These are phyloP conservation scores for Pythium scleroteichum DNA, from an alignment of 352 stramenopile genomes.

Conservation along the genomic window DNA sequence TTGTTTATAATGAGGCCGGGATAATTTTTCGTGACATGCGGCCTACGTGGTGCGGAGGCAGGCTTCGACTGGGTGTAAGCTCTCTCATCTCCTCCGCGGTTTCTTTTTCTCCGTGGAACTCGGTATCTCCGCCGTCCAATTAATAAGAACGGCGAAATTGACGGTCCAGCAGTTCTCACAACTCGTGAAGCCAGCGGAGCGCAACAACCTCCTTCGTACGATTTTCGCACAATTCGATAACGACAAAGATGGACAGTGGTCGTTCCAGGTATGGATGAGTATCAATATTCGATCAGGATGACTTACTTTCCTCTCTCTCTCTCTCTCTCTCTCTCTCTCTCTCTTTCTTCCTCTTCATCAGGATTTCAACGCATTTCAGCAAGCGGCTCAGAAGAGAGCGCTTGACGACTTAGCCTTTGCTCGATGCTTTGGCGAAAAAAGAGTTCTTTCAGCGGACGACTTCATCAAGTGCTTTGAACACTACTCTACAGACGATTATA, in stretches of 20 bases:
- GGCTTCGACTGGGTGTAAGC: constrained; percentile 17
- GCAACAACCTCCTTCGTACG: constrained; percentile 35
- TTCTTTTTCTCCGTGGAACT: constrained; percentile 42
- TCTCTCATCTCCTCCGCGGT: constrained; percentile 31
- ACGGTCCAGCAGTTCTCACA: constrained; percentile 22
- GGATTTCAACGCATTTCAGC: constrained; percentile 68
- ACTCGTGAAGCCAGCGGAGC: constrained; percentile 47
- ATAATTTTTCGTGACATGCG: too few species aligned
- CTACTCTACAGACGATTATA: constrained; percentile 39
- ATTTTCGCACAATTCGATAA: constrained; percentile 51
- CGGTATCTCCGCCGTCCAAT: constrained; percentile 37
- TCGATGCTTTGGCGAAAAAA: constrained; percentile 35
- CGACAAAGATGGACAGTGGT: constrained; percentile 40
- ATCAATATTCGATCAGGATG: background rate
- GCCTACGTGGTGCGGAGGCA: constrained; percentile 9
- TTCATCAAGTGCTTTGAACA: constrained; percentile 45
- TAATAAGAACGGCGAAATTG: constrained; percentile 31
- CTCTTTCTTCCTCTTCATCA: too few species aligned
- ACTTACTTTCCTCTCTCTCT: background rate
- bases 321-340: too few species aligned
- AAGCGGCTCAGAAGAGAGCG: constrained; percentile 42
- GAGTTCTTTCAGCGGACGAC: constrained; percentile 32
- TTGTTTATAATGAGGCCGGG: background rate
- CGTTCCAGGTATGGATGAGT: constrained; percentile 32
- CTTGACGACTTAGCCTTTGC: constrained; percentile 39